Conservation (phyloP, 1,284 basidiomycete genomes). For the Naganishia sp. region DNA sequence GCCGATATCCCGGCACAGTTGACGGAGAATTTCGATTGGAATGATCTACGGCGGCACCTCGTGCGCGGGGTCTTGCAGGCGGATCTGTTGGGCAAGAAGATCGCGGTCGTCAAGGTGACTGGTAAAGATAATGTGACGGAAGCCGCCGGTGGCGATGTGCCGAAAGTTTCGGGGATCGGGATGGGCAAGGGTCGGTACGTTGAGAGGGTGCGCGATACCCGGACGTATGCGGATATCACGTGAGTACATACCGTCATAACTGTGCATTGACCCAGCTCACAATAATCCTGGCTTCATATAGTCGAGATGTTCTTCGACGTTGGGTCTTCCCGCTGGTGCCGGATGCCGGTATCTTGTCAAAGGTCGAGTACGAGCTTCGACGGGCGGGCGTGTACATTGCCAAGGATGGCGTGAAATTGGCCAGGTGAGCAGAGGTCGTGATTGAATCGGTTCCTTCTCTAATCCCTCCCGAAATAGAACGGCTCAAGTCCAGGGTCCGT, state of each 20-base stretch:
- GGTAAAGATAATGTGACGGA: constrained; percentile 28
- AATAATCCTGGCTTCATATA: constrained; percentile 45
- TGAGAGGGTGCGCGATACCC: constrained; percentile 83
- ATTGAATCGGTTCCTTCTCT: constrained; percentile 1
- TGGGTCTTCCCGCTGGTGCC: constrained; percentile 96
- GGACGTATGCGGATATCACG: constrained; percentile 85
- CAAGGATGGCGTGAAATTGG: constrained; percentile 69
- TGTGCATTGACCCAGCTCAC: constrained; percentile 12
- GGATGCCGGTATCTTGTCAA: constrained; percentile 84
- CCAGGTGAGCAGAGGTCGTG: constrained; percentile 61
- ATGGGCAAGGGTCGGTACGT: constrained; percentile 68
- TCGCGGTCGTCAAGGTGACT: constrained; percentile 83
- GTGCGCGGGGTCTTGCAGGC: constrained; percentile 95
- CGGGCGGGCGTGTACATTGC: constrained; percentile 85
- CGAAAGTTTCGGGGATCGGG: constrained; percentile 34
- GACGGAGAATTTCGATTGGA: constrained; percentile 99
- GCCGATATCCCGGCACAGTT: constrained; percentile 81
- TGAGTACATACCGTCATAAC: constrained; percentile 44
- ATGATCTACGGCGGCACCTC: constrained; percentile 86
- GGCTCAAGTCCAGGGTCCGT: constrained; percentile 45
- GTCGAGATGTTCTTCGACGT: constrained; percentile 85
- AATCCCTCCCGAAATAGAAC: constrained; percentile 54
- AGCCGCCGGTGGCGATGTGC: constrained; percentile 17
- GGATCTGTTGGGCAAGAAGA: constrained; percentile 92
- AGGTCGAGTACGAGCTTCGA: constrained; percentile 75